A percentile compares a stretch with the other conserved stretches of the same genome.
Conservation (phyloP, 441 rosid genomes). For the Bruguiera hainesii region DNA sequence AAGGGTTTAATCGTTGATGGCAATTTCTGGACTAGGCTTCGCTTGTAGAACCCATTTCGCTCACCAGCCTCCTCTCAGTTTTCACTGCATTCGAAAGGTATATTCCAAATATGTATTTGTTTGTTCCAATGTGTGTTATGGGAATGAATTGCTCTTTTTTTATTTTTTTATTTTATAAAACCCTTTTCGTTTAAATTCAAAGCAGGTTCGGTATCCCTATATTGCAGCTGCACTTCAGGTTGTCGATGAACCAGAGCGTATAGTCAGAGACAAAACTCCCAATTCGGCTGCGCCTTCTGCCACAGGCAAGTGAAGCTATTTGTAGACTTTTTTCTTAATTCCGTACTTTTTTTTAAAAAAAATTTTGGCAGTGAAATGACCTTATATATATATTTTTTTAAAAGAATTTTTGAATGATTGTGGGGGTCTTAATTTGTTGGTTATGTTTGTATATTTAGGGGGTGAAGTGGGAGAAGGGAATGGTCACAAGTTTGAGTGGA, state of each 20-base stretch:
- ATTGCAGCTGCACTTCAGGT: slow-evolving; percentile 41
- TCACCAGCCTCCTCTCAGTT: slow-evolving; percentile 32
- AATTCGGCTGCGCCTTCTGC: slow-evolving; percentile 16
- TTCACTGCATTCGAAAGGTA: slow-evolving; percentile 44
- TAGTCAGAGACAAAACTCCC: slow-evolving; percentile 20
- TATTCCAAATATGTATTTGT: not conserved
- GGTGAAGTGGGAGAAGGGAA: slow-evolving; percentile 26
- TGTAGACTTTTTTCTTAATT: not conserved
- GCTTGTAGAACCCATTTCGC: slow-evolving; percentile 40
- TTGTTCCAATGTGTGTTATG: not conserved
- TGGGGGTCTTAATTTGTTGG: no score
- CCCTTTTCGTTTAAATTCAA: slow-evolving; percentile 8
- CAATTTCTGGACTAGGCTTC: slow-evolving; percentile 42
- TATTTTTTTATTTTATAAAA: not conserved
- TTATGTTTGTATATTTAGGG: slow-evolving; percentile 1
- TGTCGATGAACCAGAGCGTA: slow-evolving; percentile 41
- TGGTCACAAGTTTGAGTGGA: slow-evolving; percentile 38
- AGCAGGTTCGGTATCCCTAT: slow-evolving; percentile 39
- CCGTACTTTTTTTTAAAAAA: not conserved
- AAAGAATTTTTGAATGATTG: no score
- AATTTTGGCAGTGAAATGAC: no score
- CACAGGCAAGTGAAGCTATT: slow-evolving; percentile 12
- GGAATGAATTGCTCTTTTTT: not conserved
- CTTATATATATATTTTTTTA: no score
- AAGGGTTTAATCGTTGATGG: slow-evolving; percentile 18